These are phyloP conservation scores for Stachybotrys elegans DNA, from an alignment of 2,329 filamentous ascomycete species.

Conservation along the genomic window DNA sequence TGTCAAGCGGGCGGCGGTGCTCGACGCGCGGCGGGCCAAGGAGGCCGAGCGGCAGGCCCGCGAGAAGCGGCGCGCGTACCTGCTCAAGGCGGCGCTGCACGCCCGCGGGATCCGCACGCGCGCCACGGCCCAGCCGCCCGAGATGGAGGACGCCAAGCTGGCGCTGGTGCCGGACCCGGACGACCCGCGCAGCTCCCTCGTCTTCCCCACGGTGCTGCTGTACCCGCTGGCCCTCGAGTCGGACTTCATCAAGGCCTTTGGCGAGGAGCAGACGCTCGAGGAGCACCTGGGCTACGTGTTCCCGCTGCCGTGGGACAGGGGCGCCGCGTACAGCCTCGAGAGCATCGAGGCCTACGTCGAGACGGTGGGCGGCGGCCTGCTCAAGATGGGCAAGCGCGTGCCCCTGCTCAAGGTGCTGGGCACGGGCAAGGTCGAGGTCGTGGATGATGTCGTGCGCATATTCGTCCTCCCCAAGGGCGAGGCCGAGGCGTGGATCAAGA, in stretches of 20 bases:
- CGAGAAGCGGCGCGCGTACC: slow-evolving; percentile 49
- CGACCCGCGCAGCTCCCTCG: slow-evolving; percentile 65
- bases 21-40: slow-evolving; percentile 50
- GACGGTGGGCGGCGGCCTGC: slow-evolving; percentile 69
- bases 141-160: slow-evolving; percentile 80
- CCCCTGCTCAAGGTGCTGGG: slow-evolving; percentile 68
- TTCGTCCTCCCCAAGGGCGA: slow-evolving; percentile 72
- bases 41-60: slow-evolving; percentile 52
- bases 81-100: slow-evolving; percentile 61
- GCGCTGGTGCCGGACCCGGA: slow-evolving; percentile 66
- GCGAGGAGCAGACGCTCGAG: slow-evolving; percentile 67
- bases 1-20: slow-evolving; percentile 45
- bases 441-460: slow-evolving; percentile 79
- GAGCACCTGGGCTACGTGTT: slow-evolving; percentile 84
- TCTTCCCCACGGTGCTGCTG: slow-evolving; percentile 75
- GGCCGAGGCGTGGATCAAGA: slow-evolving; percentile 71
- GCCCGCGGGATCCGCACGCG: slow-evolving; percentile 67
- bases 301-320: slow-evolving; percentile 78
- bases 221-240: slow-evolving; percentile 80
- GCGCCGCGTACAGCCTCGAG: slow-evolving; percentile 58
- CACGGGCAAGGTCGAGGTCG: slow-evolving; percentile 75
- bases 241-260: slow-evolving; percentile 86
- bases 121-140: slow-evolving; percentile 66
- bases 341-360: slow-evolving; percentile 87
- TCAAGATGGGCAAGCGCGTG: slow-evolving; percentile 87